phyloP scores from a whole-genome alignment of 1,284 basidiomycete genomes.

The Ustilago vetiveriae region DNA sequence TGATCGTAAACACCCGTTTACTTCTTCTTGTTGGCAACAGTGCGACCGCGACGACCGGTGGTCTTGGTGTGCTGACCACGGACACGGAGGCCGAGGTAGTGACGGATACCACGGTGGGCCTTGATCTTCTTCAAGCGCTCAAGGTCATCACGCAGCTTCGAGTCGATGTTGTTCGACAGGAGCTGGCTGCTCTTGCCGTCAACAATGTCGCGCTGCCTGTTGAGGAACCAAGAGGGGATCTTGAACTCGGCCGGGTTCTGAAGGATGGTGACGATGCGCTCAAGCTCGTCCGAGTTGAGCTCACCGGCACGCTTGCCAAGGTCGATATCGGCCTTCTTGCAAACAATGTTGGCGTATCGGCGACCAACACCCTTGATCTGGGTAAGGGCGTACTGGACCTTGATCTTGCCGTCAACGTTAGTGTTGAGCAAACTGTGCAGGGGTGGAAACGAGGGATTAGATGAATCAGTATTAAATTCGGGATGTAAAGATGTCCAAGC shows the following conservation, averaged over 20 bases:
- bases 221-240: constrained; percentile 98
- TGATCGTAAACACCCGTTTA: constrained; percentile 30
- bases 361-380: constrained; percentile 99
- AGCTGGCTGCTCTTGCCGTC: constrained; percentile 98
- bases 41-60: constrained; percentile 75
- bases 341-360: constrained; percentile 97
- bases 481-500: not conserved
- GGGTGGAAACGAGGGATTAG: not conserved
- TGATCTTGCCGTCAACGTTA: constrained; percentile 98
- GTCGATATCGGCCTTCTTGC: constrained; percentile 99
- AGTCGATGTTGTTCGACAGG: constrained; percentile 96
- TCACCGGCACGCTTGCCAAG: constrained; percentile 96
- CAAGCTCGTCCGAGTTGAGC: constrained; percentile 95
- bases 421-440: constrained; percentile 88
- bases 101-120: constrained; percentile 95
- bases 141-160: constrained; percentile 97
- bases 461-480: constrained; percentile 5
- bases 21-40: constrained; percentile 67
- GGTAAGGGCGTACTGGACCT: constrained; percentile 73
- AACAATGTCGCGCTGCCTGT: constrained; percentile 97
- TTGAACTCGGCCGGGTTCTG: constrained; percentile 99
- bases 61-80: constrained; percentile 99
- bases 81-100: constrained; percentile 90
- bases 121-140: constrained; percentile 99
- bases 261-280: constrained; percentile 98